Evolutionary conservation across 2,329 filamentous ascomycete genomes (phyloP).

Genomic region (Penicillium rolfsii): DNA sequence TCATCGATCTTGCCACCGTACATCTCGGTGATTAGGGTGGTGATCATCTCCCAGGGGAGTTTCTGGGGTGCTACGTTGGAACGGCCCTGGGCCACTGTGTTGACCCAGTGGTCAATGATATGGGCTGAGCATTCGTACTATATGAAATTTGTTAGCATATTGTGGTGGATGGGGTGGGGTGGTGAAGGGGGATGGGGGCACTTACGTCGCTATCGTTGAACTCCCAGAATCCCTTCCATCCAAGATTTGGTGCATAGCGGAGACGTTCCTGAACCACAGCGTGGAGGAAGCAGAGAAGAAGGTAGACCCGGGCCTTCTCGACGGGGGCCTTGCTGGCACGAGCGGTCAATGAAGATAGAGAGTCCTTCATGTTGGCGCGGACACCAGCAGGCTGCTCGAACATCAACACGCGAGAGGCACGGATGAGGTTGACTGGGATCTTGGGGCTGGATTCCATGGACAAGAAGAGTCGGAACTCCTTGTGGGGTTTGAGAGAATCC

Average conservation of each 20-base stretch:
- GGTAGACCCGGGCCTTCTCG: conserved; percentile 85
- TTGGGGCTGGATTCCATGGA: conserved; percentile 97
- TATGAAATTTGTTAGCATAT: conserved; percentile 1
- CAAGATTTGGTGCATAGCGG: conserved; percentile 88
- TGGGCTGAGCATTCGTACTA: conserved; percentile 96
- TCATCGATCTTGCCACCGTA: conserved; percentile 98
- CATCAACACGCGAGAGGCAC: conserved; percentile 91
- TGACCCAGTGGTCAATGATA: conserved; percentile 94
- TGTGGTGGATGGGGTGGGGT: neutral
- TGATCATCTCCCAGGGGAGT: conserved; percentile 95
- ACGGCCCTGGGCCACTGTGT: conserved; percentile 76
- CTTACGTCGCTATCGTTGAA: conserved; percentile 99
- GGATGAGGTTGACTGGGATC: conserved; percentile 93
- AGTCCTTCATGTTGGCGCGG: conserved; percentile 98
- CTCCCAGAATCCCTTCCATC: conserved; percentile 99
- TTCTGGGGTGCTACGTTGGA: conserved; percentile 93
- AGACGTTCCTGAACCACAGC: conserved; percentile 94
- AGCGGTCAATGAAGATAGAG: conserved; percentile 77
- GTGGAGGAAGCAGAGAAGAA: conserved; percentile 91
- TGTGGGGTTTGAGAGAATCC: conserved; percentile 90
- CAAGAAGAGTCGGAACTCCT: conserved; percentile 90
- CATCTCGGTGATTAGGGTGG: conserved; percentile 86
- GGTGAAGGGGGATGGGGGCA: conserved; percentile 31
- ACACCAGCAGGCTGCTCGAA: conserved; percentile 98
- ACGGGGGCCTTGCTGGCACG: conserved; percentile 80